Evolutionary conservation across 2,329 filamentous ascomycete genomes (phyloP), one percentile per base, ranked within the genome.

Genomic region (Microsporum ferrugineum): DNA sequence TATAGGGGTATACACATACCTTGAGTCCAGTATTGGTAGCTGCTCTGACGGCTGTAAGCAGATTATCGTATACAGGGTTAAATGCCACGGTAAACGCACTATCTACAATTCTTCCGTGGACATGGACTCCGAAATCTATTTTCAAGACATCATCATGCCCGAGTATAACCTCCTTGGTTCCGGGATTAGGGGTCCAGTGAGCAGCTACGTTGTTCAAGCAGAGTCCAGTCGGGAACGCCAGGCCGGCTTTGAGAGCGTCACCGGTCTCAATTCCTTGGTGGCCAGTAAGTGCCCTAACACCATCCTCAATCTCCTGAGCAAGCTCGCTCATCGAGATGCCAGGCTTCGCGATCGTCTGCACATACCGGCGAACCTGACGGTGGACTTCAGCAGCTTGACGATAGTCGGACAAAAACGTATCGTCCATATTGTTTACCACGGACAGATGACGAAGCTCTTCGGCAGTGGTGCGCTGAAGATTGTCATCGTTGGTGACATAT

Each of bases 61-160:
- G 78, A 69, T 86, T 86, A 72, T 91, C 87, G 72, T 89, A 91
- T 65, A 81, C 82, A 29, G 82, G 83, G 68, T 91, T 86, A 69
- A 89, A 91, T 0, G 87, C 80, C 73, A 91, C 79, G 7, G 88
- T 91, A 71, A 91, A 92, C 4, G 88, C 88, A 65, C 84, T 88
- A 76, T 92, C 88, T 62, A 91, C 87, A 70, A 91, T 92, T 66
- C 84, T 81, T 2, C 88, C 88, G 69, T 88, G 88, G 68, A 91
- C 81, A 71, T 92, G 88, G 34, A 91, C 88, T 57, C 88, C 88
- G 68, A 91, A 88, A 69, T 92, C 88, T 5, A 91, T 85, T 73
- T 89, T 91, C 81, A 92, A 82, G 39, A 95, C 88, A 70, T 95
- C 88, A 64, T 84, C 81, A 63, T 86, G 73, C 69, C 88, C 78